phyloP scores from a whole-genome alignment of 495 filamentous ascomycete genomes.

The Penicillium steckii region DNA sequence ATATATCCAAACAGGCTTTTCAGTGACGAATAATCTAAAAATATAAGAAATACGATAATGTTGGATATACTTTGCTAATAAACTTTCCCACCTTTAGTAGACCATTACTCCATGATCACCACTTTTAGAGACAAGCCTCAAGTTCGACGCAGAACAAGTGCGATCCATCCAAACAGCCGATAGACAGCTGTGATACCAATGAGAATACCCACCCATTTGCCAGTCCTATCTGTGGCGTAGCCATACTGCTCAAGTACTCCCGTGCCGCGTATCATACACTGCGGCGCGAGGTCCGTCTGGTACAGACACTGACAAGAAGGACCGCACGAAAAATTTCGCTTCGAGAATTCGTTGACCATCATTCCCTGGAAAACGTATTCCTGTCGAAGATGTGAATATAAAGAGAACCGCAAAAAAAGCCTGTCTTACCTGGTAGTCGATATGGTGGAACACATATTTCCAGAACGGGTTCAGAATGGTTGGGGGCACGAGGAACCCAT shows the following conservation, averaged over 20 bases:
- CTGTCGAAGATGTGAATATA: no score
- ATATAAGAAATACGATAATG: no score
- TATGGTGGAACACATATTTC: slow-evolving; percentile 81
- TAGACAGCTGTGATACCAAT: slow-evolving; percentile 71
- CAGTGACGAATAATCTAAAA: no score
- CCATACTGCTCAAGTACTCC: slow-evolving; percentile 67
- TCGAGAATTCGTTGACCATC: slow-evolving; percentile 82
- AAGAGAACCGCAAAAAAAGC: no score
- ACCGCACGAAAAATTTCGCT: slow-evolving; percentile 60
- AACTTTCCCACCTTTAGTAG: no score
- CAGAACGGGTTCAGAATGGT: slow-evolving; percentile 75
- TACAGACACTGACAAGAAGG: slow-evolving; percentile 67
- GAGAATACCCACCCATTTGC: slow-evolving; percentile 74
- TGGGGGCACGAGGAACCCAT: slow-evolving; percentile 72
- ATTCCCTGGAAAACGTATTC: slow-evolving; percentile 87
- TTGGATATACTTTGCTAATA: no score
- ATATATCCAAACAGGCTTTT: no score
- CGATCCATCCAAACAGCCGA: slow-evolving; percentile 58
- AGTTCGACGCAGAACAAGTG: slow-evolving; percentile 30
- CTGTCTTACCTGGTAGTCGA: slow-evolving; percentile 66
- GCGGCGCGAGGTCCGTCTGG: slow-evolving; percentile 53
- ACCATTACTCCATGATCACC: no score
- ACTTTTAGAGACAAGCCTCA: slow-evolving; percentile 12
- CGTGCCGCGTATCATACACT: slow-evolving; percentile 67
- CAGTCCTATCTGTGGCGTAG: slow-evolving; percentile 59